A percentile compares a stretch with the other conserved stretches of the same genome.
Evolutionary conservation across 2,329 filamentous ascomycete species (phyloP).

Genomic region (Arthrobotrys megalospora): DNA sequence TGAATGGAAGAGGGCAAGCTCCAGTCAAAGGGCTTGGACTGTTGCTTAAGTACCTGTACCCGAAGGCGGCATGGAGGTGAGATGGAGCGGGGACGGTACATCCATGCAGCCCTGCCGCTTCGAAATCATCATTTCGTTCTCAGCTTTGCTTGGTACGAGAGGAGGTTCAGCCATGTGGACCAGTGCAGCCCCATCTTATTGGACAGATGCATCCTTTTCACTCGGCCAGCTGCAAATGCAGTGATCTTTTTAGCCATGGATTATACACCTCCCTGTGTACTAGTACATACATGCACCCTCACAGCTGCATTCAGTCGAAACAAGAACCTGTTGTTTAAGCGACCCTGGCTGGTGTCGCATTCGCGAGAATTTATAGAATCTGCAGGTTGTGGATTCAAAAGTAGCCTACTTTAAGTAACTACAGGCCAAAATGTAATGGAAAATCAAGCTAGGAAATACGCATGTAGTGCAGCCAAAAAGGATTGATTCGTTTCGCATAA

Average conservation of each 20-base stretch:
- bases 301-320: neutral
- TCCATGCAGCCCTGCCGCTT: constrained; percentile 50
- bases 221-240: constrained; percentile 8
- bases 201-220: constrained; percentile 10
- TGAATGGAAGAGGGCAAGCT: neutral
- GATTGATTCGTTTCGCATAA: constrained; percentile 17
- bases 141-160: constrained; percentile 40
- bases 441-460: neutral
- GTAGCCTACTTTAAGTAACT: neutral
- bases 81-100: constrained; percentile 49
- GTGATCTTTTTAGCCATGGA: constrained; percentile 3
- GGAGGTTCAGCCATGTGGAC: constrained; percentile 43
- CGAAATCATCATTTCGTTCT: constrained; percentile 19
- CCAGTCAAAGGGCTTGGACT: neutral
- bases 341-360: neutral
- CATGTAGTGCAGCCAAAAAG: neutral
- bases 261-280: constrained; percentile 5
- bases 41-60: constrained; percentile 47
- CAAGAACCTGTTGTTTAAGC: neutral
- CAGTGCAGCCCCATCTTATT: constrained; percentile 26
- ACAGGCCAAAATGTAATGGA: neutral
- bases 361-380: neutral
- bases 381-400: neutral
- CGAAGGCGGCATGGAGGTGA: constrained; percentile 33
- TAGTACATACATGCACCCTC: neutral